These are phyloP conservation scores for Colletotrichum theobromicola DNA, from an alignment of 2,329 filamentous ascomycete genomes.

Conservation along the genomic window DNA sequence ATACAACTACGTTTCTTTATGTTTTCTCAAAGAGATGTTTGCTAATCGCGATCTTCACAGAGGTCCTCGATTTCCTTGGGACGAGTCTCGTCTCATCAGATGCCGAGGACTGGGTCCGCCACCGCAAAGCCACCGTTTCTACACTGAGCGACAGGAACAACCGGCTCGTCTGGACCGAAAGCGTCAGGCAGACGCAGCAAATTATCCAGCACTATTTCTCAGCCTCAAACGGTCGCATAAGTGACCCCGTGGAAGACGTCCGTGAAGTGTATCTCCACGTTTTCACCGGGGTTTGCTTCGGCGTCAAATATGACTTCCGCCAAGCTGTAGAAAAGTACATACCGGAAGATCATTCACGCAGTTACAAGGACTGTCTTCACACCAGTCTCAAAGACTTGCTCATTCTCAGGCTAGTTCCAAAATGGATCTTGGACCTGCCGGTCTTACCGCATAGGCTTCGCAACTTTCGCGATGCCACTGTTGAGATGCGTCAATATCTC, in stretches of 20 bases:
- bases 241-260: background rate
- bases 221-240: background rate
- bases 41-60: background rate
- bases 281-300: background rate
- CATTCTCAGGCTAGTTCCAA: background rate
- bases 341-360: background rate
- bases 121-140: background rate
- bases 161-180: background rate
- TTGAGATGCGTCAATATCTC: background rate
- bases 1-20: background rate
- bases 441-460: background rate
- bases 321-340: background rate
- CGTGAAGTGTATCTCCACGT: background rate
- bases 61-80: background rate
- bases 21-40: background rate
- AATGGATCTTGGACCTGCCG: background rate
- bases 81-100: background rate
- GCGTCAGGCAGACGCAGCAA: background rate
- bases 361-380: background rate
- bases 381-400: background rate
- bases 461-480: background rate
- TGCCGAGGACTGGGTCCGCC: background rate
- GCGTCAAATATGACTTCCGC: background rate
- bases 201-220: background rate
- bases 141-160: background rate